Base-by-base conservation (phyloP, 2,329 filamentous ascomycete genomes). In the Cercospora zeae-maydis region DNA sequence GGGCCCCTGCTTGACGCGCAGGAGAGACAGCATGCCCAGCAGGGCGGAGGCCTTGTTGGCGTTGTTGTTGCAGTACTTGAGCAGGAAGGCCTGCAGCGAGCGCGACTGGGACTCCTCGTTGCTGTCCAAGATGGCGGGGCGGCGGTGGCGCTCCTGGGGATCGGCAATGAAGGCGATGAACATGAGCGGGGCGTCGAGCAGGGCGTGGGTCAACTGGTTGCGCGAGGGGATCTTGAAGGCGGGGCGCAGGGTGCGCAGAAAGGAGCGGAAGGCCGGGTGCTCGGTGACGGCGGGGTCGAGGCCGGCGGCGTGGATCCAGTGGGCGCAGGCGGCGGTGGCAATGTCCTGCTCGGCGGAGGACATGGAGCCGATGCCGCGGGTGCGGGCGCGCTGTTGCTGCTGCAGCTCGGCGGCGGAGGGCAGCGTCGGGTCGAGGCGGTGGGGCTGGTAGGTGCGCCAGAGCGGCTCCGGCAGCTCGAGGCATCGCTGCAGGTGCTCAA, bases 381-480 rank as follows among this genome's bases (percentile, higher is more conserved):
- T 69, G 7, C 67, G 64, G 9, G 67, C 67, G 27, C 67, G 67
- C 51, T 68, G 66, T 36, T 69, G 67, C 55, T 65, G 64, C 58
- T 69, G 67, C 4, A 69, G 60, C 58, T 69, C 67, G 8, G 64
- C 66, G 6, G 67, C 67, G 4, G 67, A 68, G 1, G 67, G 67
- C 39, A 69, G 58, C 0, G 66, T 69, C 7, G 67, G 67, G 30
- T 69, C 67, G 14, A 69, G 61, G 11, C 67, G 67, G 34, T 69
- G 67, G 16, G 67, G 67, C 49, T 69, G 67, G 52, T 69, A 69
- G 5, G 66, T 68, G 14, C 67, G 66, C 67, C 67, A 69, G 54
- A 69, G 58, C 14, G 55, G 33, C 49, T 69, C 67, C 11, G 67
- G 67, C 42, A 69, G 58, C 24, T 69, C 67, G 7, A 51, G 65